Percentiles rank a stretch among this genome's conserved stretches.
Evolutionary conservation across 805 yeast species (phyloP).

Genomic region (Suhomyces prunicola): DNA sequence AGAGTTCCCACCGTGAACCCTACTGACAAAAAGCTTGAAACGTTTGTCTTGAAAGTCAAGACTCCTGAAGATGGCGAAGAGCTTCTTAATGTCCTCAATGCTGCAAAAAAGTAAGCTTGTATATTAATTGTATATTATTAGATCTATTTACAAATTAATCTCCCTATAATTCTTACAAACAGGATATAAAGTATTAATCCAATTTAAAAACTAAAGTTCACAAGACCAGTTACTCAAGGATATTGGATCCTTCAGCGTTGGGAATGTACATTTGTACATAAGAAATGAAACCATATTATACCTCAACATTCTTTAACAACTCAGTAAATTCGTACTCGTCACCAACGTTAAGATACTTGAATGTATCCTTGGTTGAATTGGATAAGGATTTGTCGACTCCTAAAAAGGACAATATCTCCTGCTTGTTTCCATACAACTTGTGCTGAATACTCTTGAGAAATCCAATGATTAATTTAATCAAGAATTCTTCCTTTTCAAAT

Average conservation of each 20-base stretch:
- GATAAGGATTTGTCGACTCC: conserved; percentile 3
- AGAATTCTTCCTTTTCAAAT: conserved; percentile 53
- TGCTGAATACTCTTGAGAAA: conserved; percentile 44
- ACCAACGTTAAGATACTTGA: conserved; percentile 46
- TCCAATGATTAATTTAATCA: conserved; percentile 53
- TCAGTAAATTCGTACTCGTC: conserved; percentile 47
- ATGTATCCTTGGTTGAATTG: neutral
- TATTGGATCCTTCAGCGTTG: neutral
- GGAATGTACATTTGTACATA: neutral
- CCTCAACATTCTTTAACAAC: neutral
- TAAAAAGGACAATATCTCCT: conserved; percentile 43
- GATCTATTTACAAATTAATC: neutral
- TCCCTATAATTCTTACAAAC: too few species aligned
- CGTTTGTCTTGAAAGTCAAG: conserved; percentile 75
- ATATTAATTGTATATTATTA: conserved; percentile 1
- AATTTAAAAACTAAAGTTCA: too few species aligned
- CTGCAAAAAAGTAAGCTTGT: conserved; percentile 15
- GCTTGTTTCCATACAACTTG: conserved; percentile 48
- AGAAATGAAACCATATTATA: conserved; percentile 1
- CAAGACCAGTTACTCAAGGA: too few species aligned
- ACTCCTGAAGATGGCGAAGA: conserved; percentile 64
- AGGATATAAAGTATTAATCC: too few species aligned
- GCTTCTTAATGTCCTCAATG: conserved; percentile 36
- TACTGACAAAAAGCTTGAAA: conserved; percentile 52
- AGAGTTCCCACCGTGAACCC: conserved; percentile 60